Evolutionary conservation across 2,329 filamentous ascomycete genomes (phyloP).

Genomic region (Chaetomiaceae sp.): DNA sequence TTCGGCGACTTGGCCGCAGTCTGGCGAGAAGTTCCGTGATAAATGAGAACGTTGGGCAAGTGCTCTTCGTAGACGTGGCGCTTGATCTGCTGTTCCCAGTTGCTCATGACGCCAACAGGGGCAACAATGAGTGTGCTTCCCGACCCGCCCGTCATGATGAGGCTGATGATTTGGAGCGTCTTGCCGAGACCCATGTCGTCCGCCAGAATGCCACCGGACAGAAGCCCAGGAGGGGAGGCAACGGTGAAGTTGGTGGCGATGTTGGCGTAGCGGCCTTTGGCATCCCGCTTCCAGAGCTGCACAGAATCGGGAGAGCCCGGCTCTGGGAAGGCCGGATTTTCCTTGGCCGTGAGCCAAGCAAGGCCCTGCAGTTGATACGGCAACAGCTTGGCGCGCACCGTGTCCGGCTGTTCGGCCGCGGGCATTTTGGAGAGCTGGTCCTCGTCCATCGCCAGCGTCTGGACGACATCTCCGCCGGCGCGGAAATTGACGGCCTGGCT

Average conservation of each 20-base stretch:
- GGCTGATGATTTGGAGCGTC: conserved; percentile 78
- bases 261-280: conserved; percentile 52
- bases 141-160: conserved; percentile 58
- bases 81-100: conserved; percentile 78
- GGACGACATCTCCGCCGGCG: conserved; percentile 59
- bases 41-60: conserved; percentile 63
- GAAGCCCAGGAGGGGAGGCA: conserved; percentile 53
- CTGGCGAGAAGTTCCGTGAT: conserved; percentile 63
- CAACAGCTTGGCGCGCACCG: conserved; percentile 63
- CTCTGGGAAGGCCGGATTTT: conserved; percentile 62
- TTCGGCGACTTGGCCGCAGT: conserved; percentile 52
- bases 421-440: conserved; percentile 66
- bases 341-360: conserved; percentile 75
- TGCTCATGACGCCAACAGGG: conserved; percentile 83
- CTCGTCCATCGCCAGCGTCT: conserved; percentile 69
- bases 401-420: conserved; percentile 62
- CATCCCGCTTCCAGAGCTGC: conserved; percentile 70
- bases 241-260: conserved; percentile 68
- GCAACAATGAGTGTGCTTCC: conserved; percentile 74
- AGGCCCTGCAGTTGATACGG: conserved; percentile 80
- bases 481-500: conserved; percentile 66
- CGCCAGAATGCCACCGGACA: conserved; percentile 78
- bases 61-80: conserved; percentile 64
- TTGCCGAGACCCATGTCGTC: conserved; percentile 94
- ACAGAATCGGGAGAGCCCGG: conserved; percentile 57